A percentile compares a stretch with the other conserved stretches of the same genome.
phyloP scores from a whole-genome alignment of 148 eudicot species.

The Chenopodium suecicum region DNA sequence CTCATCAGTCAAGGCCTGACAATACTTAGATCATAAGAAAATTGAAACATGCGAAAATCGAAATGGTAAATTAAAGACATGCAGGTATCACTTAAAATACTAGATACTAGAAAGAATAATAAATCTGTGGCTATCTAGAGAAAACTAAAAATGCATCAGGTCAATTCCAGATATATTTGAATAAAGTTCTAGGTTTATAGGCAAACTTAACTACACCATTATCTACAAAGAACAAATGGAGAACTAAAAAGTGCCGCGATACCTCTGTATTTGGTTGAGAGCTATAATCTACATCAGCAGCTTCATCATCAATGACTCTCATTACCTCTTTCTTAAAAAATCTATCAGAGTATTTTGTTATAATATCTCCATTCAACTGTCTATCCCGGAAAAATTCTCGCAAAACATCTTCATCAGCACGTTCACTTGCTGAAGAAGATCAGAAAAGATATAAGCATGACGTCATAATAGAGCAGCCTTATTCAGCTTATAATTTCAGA shows the following conservation, averaged over 20 bases:
- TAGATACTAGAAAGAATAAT: neutral
- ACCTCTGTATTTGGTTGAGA: constrained; percentile 30
- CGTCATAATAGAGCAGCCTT: neutral
- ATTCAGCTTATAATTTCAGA: neutral
- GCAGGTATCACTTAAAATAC: neutral
- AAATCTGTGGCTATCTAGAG: neutral
- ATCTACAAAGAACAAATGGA: constrained; percentile 10
- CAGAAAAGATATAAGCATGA: constrained; percentile 11
- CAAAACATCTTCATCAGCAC: constrained; percentile 39
- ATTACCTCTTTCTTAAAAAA: constrained; percentile 29
- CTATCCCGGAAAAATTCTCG: constrained; percentile 45
- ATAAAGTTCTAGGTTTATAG: neutral
- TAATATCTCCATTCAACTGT: constrained; percentile 42
- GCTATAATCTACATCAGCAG: constrained; percentile 5
- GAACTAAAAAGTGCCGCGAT: neutral
- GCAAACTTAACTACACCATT: neutral
- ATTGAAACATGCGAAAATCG: neutral
- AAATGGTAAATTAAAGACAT: neutral
- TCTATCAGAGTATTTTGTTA: constrained; percentile 37
- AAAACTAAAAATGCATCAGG: neutral
- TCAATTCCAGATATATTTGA: neutral
- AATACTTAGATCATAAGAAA: neutral
- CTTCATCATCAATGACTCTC: constrained; percentile 14
- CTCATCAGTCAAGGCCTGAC: constrained; percentile 48
- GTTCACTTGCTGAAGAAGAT: constrained; percentile 32